Evolutionary conservation across 2,329 filamentous ascomycete genomes (phyloP).

Genomic region (Sphaerostilbella broomeana): DNA sequence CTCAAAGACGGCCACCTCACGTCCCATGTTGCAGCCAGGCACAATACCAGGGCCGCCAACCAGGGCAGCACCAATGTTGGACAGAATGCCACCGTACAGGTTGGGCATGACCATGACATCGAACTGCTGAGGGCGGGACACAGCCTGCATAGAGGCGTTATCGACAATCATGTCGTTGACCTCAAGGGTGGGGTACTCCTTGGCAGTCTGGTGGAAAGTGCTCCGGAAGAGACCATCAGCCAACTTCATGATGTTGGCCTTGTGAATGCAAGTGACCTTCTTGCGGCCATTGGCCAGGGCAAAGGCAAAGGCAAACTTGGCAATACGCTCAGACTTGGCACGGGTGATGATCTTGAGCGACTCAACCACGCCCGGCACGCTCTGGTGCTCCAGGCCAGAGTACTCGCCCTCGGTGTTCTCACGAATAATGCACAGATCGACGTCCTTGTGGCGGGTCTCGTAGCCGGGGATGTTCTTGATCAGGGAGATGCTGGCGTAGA

Average conservation of each 20-base stretch:
- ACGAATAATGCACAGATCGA: slow-evolving; percentile 98
- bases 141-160: slow-evolving; percentile 99
- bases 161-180: slow-evolving; percentile 99
- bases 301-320: slow-evolving; percentile 97
- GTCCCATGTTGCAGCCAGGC: slow-evolving; percentile 98
- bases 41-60: slow-evolving; percentile 96
- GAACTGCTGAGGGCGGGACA: slow-evolving; percentile 93
- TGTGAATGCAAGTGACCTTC: slow-evolving; percentile 99
- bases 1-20: slow-evolving; percentile 97
- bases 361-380: slow-evolving; percentile 91
- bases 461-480: slow-evolving; percentile 99
- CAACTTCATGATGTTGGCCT: slow-evolving; percentile 99
- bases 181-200: slow-evolving; percentile 93
- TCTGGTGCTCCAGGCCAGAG: slow-evolving; percentile 97
- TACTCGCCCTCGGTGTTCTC: slow-evolving; percentile 99
- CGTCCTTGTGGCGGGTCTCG: slow-evolving; percentile 91
- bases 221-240: slow-evolving; percentile 97
- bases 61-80: slow-evolving; percentile 96
- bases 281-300: slow-evolving; percentile 97
- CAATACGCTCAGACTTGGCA: slow-evolving; percentile 97
- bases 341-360: slow-evolving; percentile 99
- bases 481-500: slow-evolving; percentile 94
- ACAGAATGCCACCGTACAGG: slow-evolving; percentile 96
- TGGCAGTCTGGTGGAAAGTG: slow-evolving; percentile 88
- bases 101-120: slow-evolving; percentile 99